Conservation (phyloP, 441 rosid genomes). For the Adansonia rubrostipa region DNA sequence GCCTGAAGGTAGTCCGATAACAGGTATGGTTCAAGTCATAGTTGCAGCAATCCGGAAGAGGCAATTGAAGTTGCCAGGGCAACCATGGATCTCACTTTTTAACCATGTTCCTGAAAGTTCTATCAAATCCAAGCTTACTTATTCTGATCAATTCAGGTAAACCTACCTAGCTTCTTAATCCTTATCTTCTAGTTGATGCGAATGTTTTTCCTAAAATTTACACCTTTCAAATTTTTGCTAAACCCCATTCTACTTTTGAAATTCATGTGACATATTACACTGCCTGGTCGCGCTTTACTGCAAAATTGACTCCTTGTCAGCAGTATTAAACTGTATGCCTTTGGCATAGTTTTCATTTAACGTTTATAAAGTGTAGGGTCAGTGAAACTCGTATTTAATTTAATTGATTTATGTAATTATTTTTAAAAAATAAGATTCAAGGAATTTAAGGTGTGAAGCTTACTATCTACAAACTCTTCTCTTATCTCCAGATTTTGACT, state of each 20-base stretch:
- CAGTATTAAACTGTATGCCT: too few relatives aligned
- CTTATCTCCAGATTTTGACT: too few relatives aligned
- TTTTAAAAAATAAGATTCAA: too few relatives aligned
- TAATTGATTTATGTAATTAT: too few relatives aligned
- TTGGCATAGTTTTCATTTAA: too few relatives aligned
- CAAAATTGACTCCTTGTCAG: too few relatives aligned
- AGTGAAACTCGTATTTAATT: too few relatives aligned
- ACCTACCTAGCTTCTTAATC: neutral
- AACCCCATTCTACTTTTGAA: neutral
- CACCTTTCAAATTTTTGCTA: neutral
- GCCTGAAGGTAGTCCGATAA: constrained; percentile 67
- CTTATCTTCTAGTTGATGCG: constrained; percentile 5
- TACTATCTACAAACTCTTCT: too few relatives aligned
- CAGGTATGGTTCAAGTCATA: constrained; percentile 48
- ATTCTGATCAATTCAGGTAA: constrained; percentile 70
- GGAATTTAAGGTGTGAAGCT: too few relatives aligned
- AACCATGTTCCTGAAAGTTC: constrained; percentile 45
- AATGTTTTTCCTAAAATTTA: neutral
- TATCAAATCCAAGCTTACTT: constrained; percentile 59
- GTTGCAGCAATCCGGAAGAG: constrained; percentile 63
- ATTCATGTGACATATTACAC: neutral
- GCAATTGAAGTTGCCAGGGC: constrained; percentile 38
- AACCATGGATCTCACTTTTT: constrained; percentile 45
- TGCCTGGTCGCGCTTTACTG: neutral
- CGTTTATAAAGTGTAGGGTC: too few relatives aligned